Evolutionary conservation across 108 stramenopile species (phyloP), one percentile per base, ranked within the genome.

Genomic region (Pseudonitzschia pungens): DNA sequence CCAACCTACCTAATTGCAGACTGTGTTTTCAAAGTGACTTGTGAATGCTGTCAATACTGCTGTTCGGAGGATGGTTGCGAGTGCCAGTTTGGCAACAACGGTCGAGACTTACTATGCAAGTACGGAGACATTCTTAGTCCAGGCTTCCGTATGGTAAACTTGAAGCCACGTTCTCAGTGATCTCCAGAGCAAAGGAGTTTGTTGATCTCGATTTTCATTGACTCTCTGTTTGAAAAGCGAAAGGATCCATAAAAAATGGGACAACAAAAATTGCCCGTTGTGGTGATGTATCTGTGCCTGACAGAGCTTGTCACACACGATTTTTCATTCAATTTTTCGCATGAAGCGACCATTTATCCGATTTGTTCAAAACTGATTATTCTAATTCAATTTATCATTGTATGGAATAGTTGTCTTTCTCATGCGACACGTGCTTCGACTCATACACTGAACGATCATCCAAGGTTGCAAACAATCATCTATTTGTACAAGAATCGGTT

Each of bases 401-500:
- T 36, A 36, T 36, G 2, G 4, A 6, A 2, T 36, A 36, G 36
- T 36, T 36, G 36, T 11, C 45, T 48, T 18, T 18, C 14, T 48
- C 10, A 22, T 24, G 54, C 54, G 2, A 55, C 1, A 2, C 22
- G 54, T 55, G 26, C 54, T 9, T 55, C 22, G 14, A 4, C 2
- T 48, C 16, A 48, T 18, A 11, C 16, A 11, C 5, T 18, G 45
- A 48, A 4, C 45, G 10, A 36, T 48, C 9, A 18, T 48, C 1
- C 10, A 48, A 48, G 9, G 45, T n/a, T n/a, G n/a, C n/a, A n/a
- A n/a, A n/a, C 1, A 48, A 48, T 55, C 22, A 4, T 24, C 24
- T 55, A 55, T 55, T 65, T 40, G 42, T 75, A 87, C 4, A 81
- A 32, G 60, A 80, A 75, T 28, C 77, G 80, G 64, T 85, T 87